Percentiles rank a stretch among this genome's conserved stretches.
These are phyloP conservation scores for Dendryphion nanum DNA, from an alignment of 2,329 filamentous ascomycete species.

Conservation along the genomic window DNA sequence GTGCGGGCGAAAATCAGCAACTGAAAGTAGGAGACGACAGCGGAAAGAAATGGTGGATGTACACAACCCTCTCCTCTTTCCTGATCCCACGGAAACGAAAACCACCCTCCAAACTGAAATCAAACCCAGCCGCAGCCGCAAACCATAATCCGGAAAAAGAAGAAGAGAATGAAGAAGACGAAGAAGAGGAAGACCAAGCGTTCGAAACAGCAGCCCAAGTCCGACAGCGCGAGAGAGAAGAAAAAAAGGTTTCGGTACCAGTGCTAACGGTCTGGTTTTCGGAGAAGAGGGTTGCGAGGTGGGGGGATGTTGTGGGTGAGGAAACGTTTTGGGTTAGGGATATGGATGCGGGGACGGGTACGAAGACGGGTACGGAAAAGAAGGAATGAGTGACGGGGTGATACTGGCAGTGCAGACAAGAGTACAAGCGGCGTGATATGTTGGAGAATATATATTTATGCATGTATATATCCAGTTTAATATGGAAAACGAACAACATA, in stretches of 20 bases:
- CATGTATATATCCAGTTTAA: too few relatives aligned
- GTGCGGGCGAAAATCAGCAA: background rate
- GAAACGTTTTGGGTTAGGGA: slow-evolving; percentile 4
- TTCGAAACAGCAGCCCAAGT: slow-evolving; percentile 3
- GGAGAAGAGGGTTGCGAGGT: slow-evolving; percentile 10
- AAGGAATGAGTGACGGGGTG: too few relatives aligned
- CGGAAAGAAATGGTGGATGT: slow-evolving; percentile 1
- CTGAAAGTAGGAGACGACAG: background rate
- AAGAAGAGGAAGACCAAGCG: background rate
- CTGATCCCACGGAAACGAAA: background rate
- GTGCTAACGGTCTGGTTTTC: slow-evolving; percentile 18
- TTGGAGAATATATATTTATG: too few relatives aligned
- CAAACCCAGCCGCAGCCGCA: too few relatives aligned
- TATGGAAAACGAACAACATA: too few relatives aligned
- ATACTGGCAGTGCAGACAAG: too few relatives aligned
- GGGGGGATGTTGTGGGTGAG: slow-evolving; percentile 16
- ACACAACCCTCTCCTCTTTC: background rate
- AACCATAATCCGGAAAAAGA: too few relatives aligned
- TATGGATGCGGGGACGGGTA: too few relatives aligned
- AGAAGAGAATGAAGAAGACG: slow-evolving; percentile 1
- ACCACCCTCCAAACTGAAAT: background rate
- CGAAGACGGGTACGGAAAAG: too few relatives aligned
- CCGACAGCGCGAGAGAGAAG: background rate
- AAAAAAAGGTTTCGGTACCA: slow-evolving; percentile 6
- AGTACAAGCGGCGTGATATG: too few relatives aligned